A percentile compares a stretch with the other conserved stretches of the same genome.
Evolutionary conservation across 2,329 filamentous ascomycete genomes (phyloP).

Genomic region (Sclerotinia trifoliorum): DNA sequence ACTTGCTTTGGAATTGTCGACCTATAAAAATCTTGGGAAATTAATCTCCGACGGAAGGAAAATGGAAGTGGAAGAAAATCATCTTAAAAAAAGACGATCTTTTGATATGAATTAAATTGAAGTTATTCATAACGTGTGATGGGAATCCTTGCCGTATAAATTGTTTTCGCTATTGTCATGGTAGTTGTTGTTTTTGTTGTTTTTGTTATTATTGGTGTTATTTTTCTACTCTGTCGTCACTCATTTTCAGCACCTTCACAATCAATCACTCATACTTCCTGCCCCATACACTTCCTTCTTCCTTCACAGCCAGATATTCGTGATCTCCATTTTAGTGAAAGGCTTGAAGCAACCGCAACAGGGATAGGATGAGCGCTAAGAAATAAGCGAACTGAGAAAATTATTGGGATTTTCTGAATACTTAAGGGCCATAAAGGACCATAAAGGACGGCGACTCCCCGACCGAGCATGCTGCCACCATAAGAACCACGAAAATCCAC

Average conservation of each 20-base stretch:
- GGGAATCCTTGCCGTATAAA: background rate
- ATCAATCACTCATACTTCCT: background rate
- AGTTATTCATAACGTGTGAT: background rate
- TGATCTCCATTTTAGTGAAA: slow-evolving; percentile 20
- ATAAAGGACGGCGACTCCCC: slow-evolving; percentile 20
- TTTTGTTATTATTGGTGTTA: background rate
- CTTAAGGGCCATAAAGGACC: slow-evolving; percentile 21
- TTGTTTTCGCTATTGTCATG: background rate
- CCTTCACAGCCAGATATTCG: slow-evolving; percentile 8
- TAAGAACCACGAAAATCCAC: slow-evolving; percentile 18
- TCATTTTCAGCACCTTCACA: background rate
- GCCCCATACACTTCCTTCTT: background rate
- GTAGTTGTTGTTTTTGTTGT: background rate
- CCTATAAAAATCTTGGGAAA: background rate
- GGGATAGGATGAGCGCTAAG: slow-evolving; percentile 12
- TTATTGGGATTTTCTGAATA: slow-evolving; percentile 20
- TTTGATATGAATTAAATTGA: background rate
- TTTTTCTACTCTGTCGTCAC: too few relatives aligned
- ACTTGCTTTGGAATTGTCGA: background rate
- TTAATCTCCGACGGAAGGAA: slow-evolving; percentile 14
- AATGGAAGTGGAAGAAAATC: background rate
- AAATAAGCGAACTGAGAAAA: slow-evolving; percentile 16
- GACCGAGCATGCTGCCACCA: slow-evolving; percentile 12
- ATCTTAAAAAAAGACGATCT: background rate
- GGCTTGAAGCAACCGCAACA: slow-evolving; percentile 19